Evolutionary conservation across 2,329 filamentous ascomycete genomes (phyloP).

Genomic region (Monosporascus sp.): DNA sequence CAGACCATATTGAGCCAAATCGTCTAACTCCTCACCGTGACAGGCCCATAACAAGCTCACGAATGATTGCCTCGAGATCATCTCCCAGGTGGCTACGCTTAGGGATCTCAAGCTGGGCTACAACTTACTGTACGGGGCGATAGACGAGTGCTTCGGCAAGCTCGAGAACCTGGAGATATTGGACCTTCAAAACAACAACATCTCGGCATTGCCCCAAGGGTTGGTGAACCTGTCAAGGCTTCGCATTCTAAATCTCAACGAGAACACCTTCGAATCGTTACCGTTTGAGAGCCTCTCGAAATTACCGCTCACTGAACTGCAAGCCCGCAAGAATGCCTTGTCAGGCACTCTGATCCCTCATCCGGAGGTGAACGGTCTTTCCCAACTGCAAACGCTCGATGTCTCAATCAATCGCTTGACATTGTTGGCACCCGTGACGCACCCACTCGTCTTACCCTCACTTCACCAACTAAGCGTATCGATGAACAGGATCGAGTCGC

Average conservation of each 20-base stretch:
- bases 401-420: slow-evolving; percentile 70
- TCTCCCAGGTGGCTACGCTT: slow-evolving; percentile 67
- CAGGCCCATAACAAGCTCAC: slow-evolving; percentile 77
- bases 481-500: slow-evolving; percentile 66
- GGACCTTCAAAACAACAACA: slow-evolving; percentile 74
- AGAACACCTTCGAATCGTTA: slow-evolving; percentile 69
- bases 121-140: slow-evolving; percentile 64
- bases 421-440: slow-evolving; percentile 39
- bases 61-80: slow-evolving; percentile 64
- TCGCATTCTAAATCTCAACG: slow-evolving; percentile 70
- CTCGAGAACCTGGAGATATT: slow-evolving; percentile 70
- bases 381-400: slow-evolving; percentile 68
- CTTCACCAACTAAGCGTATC: slow-evolving; percentile 72
- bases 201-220: slow-evolving; percentile 63
- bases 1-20: neutral
- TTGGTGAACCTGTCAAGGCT: slow-evolving; percentile 64
- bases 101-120: slow-evolving; percentile 77
- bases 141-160: slow-evolving; percentile 58
- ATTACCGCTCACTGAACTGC: slow-evolving; percentile 67
- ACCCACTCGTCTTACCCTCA: slow-evolving; percentile 58
- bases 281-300: slow-evolving; percentile 64
- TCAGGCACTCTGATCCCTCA: slow-evolving; percentile 62
- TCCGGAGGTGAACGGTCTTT: slow-evolving; percentile 49
- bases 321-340: slow-evolving; percentile 73
- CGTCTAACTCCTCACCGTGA: slow-evolving; percentile 14